Evolutionary conservation across 495 filamentous ascomycete genomes (phyloP).

Genomic region (Achaetomiella virescens): DNA sequence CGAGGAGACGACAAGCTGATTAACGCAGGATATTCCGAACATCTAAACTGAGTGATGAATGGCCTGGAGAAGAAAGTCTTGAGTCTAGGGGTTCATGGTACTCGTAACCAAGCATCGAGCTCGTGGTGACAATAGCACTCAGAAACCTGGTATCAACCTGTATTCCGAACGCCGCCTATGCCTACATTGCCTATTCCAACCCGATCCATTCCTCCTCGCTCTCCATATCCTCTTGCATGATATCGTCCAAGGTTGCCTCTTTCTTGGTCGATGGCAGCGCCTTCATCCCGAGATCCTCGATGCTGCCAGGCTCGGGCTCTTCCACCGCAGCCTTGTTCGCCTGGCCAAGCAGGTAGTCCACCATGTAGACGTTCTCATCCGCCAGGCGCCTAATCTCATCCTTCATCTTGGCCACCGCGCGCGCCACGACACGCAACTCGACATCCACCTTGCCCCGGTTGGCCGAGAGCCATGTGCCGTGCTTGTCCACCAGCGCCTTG

Average conservation of each 20-base stretch:
- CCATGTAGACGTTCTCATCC: conserved; percentile 78
- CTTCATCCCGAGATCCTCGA: conserved; percentile 18
- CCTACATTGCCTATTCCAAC: conserved; percentile 36
- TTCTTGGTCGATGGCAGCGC: conserved; percentile 22
- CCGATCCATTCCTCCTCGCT: conserved; percentile 50
- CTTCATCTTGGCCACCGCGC: conserved; percentile 69
- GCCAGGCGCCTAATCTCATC: conserved; percentile 66
- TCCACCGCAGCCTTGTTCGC: conserved; percentile 22
- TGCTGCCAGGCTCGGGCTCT: conserved; percentile 14
- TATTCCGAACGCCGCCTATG: conserved; percentile 12
- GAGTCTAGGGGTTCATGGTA: too few species aligned
- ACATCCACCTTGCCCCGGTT: conserved; percentile 67
- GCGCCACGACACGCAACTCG: conserved; percentile 72
- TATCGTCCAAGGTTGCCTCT: conserved; percentile 25
- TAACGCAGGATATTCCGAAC: conserved; percentile 12
- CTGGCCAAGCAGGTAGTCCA: conserved; percentile 67
- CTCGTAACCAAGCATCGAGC: neutral
- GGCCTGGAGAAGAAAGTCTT: neutral
- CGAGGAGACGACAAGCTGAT: neutral
- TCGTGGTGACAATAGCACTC: neutral
- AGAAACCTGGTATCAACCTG: conserved; percentile 24
- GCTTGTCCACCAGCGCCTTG: conserved; percentile 70
- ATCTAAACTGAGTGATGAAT: neutral
- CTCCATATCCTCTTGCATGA: conserved; percentile 29
- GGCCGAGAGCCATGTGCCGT: conserved; percentile 77